Conservation (phyloP, 768 basidiomycete genomes). For the Tulasnella sp. region DNA sequence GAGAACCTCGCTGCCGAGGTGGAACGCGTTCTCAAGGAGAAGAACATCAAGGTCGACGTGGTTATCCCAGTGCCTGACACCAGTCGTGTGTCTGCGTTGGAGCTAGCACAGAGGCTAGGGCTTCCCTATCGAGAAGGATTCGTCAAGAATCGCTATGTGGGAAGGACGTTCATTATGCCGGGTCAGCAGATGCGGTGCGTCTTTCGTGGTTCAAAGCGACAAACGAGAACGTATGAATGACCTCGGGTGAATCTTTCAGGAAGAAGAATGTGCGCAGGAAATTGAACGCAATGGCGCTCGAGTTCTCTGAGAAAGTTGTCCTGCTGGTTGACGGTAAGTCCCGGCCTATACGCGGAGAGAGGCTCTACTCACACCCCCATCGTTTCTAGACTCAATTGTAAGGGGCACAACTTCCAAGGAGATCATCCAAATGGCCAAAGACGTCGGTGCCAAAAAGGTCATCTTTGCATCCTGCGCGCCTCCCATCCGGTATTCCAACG, state of each 20-base stretch:
- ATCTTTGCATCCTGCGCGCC: slow-evolving; percentile 96
- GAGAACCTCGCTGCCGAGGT: slow-evolving; percentile 92
- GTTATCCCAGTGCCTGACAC: slow-evolving; percentile 99
- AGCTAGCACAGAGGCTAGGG: slow-evolving; percentile 79
- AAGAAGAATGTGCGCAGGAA: slow-evolving; percentile 91
- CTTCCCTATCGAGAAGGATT: slow-evolving; percentile 97
- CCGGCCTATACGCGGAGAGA: background rate
- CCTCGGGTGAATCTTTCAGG: slow-evolving; percentile 30
- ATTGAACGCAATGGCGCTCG: slow-evolving; percentile 96
- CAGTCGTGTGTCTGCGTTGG: slow-evolving; percentile 88
- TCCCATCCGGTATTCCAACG: slow-evolving; percentile 87
- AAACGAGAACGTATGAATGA: background rate
- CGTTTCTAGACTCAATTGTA: slow-evolving; percentile 79
- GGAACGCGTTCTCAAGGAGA: slow-evolving; percentile 51
- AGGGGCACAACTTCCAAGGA: slow-evolving; percentile 98
- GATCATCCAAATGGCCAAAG: slow-evolving; percentile 98
- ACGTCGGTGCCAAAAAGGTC: slow-evolving; percentile 93
- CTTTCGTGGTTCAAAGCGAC: background rate
- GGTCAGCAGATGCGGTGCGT: slow-evolving; percentile 84
- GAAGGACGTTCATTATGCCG: slow-evolving; percentile 98
- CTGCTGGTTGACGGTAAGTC: slow-evolving; percentile 84
- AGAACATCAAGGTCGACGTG: slow-evolving; percentile 75
- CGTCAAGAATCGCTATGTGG: slow-evolving; percentile 97
- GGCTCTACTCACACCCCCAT: background rate
- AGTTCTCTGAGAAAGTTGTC: slow-evolving; percentile 86